phyloP scores from a whole-genome alignment of 176 grass and related monocot genomes.

The Paspalum vaginatum region DNA sequence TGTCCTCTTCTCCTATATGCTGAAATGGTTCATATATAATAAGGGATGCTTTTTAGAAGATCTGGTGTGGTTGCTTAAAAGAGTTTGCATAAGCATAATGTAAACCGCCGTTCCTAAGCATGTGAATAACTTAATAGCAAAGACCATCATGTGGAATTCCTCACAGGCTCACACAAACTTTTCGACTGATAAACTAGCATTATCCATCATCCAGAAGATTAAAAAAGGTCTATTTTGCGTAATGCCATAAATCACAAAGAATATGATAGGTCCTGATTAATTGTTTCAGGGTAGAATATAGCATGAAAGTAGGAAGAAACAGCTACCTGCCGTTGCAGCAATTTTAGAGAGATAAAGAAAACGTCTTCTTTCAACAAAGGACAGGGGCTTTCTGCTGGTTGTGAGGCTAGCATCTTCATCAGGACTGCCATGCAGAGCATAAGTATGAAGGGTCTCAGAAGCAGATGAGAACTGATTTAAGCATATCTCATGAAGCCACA shows the following conservation, averaged over 20 bases:
- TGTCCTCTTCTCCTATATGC: too few relatives aligned
- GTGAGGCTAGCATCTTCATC: constrained; percentile 48
- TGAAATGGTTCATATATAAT: too few relatives aligned
- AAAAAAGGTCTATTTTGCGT: constrained; percentile 28
- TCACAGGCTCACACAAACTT: neutral
- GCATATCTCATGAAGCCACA: constrained; percentile 92
- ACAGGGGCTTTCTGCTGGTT: constrained; percentile 44
- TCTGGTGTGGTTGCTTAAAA: neutral
- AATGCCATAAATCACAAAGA: constrained; percentile 1
- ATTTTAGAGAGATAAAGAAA: constrained; percentile 98
- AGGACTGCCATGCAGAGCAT: constrained; percentile 49
- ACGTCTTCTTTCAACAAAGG: constrained; percentile 76
- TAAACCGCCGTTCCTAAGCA: constrained; percentile 12
- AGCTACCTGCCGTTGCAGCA: constrained; percentile 83
- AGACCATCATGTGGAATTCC: neutral
- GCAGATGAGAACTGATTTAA: constrained; percentile 81
- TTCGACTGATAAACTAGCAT: constrained; percentile 22
- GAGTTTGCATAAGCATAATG: neutral
- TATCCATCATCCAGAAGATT: constrained; percentile 15
- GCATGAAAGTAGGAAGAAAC: constrained; percentile 31
- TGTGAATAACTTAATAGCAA: constrained; percentile 16
- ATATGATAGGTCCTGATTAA: constrained; percentile 9
- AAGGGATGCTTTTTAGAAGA: too few relatives aligned
- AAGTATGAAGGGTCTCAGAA: constrained; percentile 78
- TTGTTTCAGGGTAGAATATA: neutral